Base-by-base conservation (phyloP, 306 rosid genomes). In the Leucaena leucocephala region DNA sequence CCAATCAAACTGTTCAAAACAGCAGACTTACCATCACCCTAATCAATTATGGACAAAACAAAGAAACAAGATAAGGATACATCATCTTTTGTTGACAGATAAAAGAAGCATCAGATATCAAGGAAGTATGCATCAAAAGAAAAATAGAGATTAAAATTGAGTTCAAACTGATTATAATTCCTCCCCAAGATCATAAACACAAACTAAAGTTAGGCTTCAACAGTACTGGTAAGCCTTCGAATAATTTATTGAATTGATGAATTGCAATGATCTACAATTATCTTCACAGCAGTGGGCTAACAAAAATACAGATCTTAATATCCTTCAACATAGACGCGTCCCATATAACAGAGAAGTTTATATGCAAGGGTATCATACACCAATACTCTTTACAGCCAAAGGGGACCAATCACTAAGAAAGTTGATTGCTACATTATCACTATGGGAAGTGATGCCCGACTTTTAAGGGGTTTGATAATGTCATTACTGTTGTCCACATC, bases 1-100 rank as follows among this genome's bases (percentile, higher is more conserved):
- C 98, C 98, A 70, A 94, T 90, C 80, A 94, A 87, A 86, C 97
- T 94, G 89, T 94, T 94, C 85, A 94, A 77, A 39, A 91, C 96
- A 45, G 98, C 99, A 48, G 98, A 95, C 71, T 95, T 95, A 63
- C 99, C 99, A 70, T 97, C 96, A 77, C 99, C 99, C 98, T 95
- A 62, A 35, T 27, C 68, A 85, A 79, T 63, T 4, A 14, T 54
- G 72, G 78, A 77, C 65, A 52, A 80, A 68, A 43, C 39, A 85
- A 8, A 85, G 17, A 62, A 63, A 63, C 3, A 44, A 6, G 8
- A 36, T 9, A 8, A 67, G 34, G 38, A 6, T 33, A 35, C 44
- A 81, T 72, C 73, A 72, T 33, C 15, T 40, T 27, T n/a, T 19
- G 58, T 12, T n/a, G 45, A 21, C 35, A 43, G 68, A 36, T 48